phyloP scores from a whole-genome alignment of 129 eudicot species.

The Daucus carota region DNA sequence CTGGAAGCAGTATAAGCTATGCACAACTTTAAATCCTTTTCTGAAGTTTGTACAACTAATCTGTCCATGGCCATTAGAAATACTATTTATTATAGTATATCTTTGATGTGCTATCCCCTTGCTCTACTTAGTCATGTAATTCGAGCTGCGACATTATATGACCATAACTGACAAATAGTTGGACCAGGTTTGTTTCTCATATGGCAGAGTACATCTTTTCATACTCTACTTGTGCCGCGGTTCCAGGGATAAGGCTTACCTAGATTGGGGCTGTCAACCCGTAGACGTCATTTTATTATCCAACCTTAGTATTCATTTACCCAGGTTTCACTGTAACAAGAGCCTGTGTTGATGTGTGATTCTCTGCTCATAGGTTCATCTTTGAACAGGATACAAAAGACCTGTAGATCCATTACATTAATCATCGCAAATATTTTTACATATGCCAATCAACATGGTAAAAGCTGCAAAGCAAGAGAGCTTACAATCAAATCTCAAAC shows the following conservation, averaged over 20 bases:
- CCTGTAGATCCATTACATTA: too few species aligned
- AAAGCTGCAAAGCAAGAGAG: constrained; percentile 31
- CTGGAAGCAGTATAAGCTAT: background rate
- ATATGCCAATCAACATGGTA: constrained; percentile 51
- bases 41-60: background rate
- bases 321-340: too few species aligned
- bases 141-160: background rate
- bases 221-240: background rate
- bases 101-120: background rate
- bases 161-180: background rate
- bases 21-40: background rate
- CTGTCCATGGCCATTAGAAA: background rate
- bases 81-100: background rate
- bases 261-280: background rate
- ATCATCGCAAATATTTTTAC: too few species aligned
- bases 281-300: too few species aligned
- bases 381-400: too few species aligned
- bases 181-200: background rate
- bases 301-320: too few species aligned
- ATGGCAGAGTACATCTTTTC: background rate
- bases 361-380: too few species aligned
- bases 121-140: too few species aligned
- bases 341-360: too few species aligned
- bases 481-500: background rate
- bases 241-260: background rate